Percentiles rank a stretch among this genome's conserved stretches.
Conservation (phyloP, 441 rosid species). For the Adansonia madagascariensis region DNA sequence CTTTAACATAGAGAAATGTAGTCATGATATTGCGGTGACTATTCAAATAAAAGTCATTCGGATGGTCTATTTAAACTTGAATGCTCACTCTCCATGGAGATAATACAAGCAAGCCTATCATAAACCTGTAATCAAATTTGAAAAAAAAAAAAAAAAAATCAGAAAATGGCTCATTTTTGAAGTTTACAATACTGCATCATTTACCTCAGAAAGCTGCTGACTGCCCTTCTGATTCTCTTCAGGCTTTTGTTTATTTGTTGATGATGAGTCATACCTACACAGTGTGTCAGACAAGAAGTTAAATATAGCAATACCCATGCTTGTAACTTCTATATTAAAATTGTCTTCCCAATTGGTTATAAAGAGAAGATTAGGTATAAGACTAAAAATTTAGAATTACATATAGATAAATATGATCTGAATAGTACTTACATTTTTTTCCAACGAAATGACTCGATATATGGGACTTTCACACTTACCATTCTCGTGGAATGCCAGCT, state of each 20-base stretch:
- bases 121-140: conserved; percentile 56
- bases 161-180: neutral
- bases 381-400: neutral
- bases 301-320: neutral
- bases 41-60: conserved; percentile 33
- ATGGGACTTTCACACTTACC: conserved; percentile 46
- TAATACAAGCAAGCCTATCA: conserved; percentile 74
- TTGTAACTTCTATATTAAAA: neutral
- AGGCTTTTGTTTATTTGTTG: conserved; percentile 36
- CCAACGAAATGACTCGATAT: neutral
- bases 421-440: neutral
- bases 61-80: conserved; percentile 53
- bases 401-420: neutral
- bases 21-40: neutral
- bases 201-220: conserved; percentile 68
- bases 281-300: neutral
- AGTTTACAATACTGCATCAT: conserved; percentile 8
- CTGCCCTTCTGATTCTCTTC: conserved; percentile 39
- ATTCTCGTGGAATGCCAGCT: conserved; percentile 90
- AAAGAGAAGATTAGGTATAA: too few relatives aligned
- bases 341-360: neutral
- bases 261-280: conserved; percentile 66
- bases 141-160: neutral
- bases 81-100: conserved; percentile 78
- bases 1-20: neutral